Evolutionary conservation across 495 filamentous ascomycete species (phyloP).

Genomic region (Penicillium antarcticum): DNA sequence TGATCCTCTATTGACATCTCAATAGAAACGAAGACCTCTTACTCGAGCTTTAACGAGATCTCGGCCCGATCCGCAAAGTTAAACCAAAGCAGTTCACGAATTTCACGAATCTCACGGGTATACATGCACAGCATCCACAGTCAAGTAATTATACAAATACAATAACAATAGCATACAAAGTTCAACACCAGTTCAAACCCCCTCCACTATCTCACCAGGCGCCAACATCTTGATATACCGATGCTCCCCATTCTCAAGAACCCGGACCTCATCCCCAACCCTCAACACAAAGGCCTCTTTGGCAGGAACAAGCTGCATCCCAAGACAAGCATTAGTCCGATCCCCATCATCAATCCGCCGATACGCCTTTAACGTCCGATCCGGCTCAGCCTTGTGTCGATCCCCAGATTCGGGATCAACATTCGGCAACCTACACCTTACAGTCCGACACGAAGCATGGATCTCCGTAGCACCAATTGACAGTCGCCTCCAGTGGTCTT

Average conservation of each 20-base stretch:
- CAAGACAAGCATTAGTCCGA: conserved; percentile 67
- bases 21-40: too few species aligned
- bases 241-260: conserved; percentile 62
- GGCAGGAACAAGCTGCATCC: conserved; percentile 53
- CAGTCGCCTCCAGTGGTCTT: conserved; percentile 78
- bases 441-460: conserved; percentile 68
- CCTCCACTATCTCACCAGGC: conserved; percentile 37
- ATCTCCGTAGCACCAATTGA: conserved; percentile 45
- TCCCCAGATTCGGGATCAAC: conserved; percentile 70
- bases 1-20: too few species aligned
- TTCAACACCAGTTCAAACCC: conserved; percentile 19
- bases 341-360: conserved; percentile 74
- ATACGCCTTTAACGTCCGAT: conserved; percentile 64
- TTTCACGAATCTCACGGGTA: too few species aligned
- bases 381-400: conserved; percentile 70
- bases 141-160: too few species aligned
- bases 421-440: conserved; percentile 81
- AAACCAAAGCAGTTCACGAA: too few species aligned
- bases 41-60: too few species aligned
- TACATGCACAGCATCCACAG: too few species aligned
- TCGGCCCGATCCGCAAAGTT: too few species aligned
- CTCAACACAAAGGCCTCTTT: conserved; percentile 39
- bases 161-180: too few species aligned
- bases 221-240: conserved; percentile 54
- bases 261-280: conserved; percentile 59